Evolutionary conservation across 129 eudicot species (phyloP), one percentile per base, ranked within the genome.

Genomic region (Pseudognaphalium luteoalbum): DNA sequence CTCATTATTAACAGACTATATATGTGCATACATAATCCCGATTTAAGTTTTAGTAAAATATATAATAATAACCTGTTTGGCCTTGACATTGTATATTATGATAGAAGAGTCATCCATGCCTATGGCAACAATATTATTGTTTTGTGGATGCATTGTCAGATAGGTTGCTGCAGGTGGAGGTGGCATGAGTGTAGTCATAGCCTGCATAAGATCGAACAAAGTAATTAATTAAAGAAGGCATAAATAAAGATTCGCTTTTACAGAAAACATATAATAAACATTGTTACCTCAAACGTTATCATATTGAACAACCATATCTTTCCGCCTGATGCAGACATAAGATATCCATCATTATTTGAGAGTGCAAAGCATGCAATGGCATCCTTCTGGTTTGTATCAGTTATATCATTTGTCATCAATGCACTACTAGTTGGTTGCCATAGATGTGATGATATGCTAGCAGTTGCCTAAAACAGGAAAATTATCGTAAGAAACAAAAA

Each of bases 281-380:
- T 14, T 52, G 58, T 52, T 52, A 52, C 21, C 58, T 52, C 19
- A n/a, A 16, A 52, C 4, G 58, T 52, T n/a, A 52, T 52, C 58
- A 16, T 52, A n/a, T 52, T 52, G 19, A 52, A 52, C 58, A 16
- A 59, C 7, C 33, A 59, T 3, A 59, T 21, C 65, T 59, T 59
- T 22, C 65, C 65, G 12, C 65, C 33, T 59, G 65, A 59, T 19
- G 65, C 65, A 59, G 65, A 20, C 65, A 59, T 59, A 20, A 59
- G 5, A 59, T 59, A 59, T 3, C 16, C 7, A 9, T 59, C 65
- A 59, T 59, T 59, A 22, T 59, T 21, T 22, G 65, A 59, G 3
- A 59, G 29, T 4, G 65, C 65, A 19, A 59, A 19, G 65, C 65
- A 59, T n/a, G 65, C 10, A 59, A 59, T 9, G 4, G 8, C 65